Evolutionary conservation across 768 basidiomycete genomes (phyloP).

Genomic region (Rhodotorula babjevae): DNA sequence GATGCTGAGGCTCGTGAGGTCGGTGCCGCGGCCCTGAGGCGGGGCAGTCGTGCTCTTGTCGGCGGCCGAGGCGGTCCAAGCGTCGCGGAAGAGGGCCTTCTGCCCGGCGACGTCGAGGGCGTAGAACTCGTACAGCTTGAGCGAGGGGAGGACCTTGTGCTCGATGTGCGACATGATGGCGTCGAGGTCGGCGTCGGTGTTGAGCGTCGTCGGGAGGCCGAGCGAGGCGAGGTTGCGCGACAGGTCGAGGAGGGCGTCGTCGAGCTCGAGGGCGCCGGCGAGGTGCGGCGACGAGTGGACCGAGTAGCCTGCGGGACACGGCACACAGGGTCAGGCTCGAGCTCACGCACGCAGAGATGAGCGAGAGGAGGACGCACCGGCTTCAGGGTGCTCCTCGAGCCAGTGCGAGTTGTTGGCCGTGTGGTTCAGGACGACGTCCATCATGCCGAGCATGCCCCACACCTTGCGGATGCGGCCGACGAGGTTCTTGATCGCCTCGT

Average conservation of each 20-base stretch:
- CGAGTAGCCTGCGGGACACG: conserved; percentile 73
- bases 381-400: conserved; percentile 90
- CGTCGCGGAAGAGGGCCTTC: conserved; percentile 57
- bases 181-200: conserved; percentile 64
- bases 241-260: conserved; percentile 76
- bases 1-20: conserved; percentile 52
- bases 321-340: background rate
- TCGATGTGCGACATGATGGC: conserved; percentile 62
- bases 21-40: conserved; percentile 62
- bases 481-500: conserved; percentile 48
- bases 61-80: conserved; percentile 47
- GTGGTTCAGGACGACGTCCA: conserved; percentile 95
- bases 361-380: conserved; percentile 57
- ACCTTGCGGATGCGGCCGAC: conserved; percentile 70
- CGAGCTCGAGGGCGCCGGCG: conserved; percentile 84
- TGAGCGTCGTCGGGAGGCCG: conserved; percentile 68
- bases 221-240: conserved; percentile 61
- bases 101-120: conserved; percentile 71
- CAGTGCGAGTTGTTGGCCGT: conserved; percentile 91
- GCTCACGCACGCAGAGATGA: background rate
- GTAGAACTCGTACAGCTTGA: conserved; percentile 90
- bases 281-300: conserved; percentile 86
- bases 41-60: conserved; percentile 38
- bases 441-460: conserved; percentile 81
- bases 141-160: conserved; percentile 55